Conservation (phyloP, 108 stramenopile species). For the Parietichytrium sp. region DNA sequence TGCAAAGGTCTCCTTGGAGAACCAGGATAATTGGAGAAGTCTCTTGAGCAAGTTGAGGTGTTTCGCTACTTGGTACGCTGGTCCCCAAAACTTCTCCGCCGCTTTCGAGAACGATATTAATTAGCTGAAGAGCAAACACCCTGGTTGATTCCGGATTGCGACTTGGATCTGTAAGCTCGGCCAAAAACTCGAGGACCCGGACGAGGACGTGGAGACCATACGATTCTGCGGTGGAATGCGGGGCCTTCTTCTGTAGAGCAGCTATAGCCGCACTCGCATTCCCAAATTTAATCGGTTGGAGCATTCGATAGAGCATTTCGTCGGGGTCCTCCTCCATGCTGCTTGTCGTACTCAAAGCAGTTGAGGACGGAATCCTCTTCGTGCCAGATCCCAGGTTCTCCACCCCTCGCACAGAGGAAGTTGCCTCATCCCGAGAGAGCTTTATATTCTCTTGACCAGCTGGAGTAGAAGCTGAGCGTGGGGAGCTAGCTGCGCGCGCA, state of each 20-base stretch:
- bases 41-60: not conserved
- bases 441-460: not conserved
- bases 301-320: not conserved
- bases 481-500: not conserved
- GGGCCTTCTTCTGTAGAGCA: not conserved
- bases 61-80: not conserved
- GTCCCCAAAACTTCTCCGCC: conserved; percentile 49
- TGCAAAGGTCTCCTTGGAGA: conserved; percentile 85
- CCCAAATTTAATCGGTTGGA: not conserved
- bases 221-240: not conserved
- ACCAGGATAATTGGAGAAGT: conserved; percentile 50
- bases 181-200: conserved; percentile 70
- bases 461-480: not conserved
- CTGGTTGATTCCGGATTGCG: conserved; percentile 67
- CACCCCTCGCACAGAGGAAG: too few relatives aligned
- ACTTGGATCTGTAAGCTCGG: conserved; percentile 78
- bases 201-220: not conserved
- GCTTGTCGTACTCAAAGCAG: conserved; percentile 21
- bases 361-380: not conserved
- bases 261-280: not conserved
- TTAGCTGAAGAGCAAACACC: conserved; percentile 71
- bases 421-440: too few relatives aligned
- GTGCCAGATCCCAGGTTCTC: not conserved
- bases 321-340: not conserved
- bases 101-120: conserved; percentile 91